A percentile compares a stretch with the other conserved stretches of the same genome.
phyloP scores from a whole-genome alignment of 805 yeast species.

The Yamadazyma paraphyllophila region DNA sequence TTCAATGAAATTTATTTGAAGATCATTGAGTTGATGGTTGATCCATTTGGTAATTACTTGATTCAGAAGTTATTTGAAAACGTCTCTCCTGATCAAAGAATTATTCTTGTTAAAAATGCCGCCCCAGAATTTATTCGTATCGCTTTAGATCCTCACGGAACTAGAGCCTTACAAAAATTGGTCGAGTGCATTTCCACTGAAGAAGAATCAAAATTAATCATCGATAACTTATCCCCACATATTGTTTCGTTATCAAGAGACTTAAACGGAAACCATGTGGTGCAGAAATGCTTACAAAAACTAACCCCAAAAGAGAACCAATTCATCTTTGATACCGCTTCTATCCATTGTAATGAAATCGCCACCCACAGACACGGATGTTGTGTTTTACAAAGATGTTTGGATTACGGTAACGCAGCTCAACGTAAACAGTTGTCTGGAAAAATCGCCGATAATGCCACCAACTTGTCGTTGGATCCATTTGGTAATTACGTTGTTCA shows the following conservation, averaged over 20 bases:
- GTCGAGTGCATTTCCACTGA: constrained; percentile 76
- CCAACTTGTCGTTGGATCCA: constrained; percentile 79
- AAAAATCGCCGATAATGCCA: constrained; percentile 66
- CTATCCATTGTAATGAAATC: constrained; percentile 67
- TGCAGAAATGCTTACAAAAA: constrained; percentile 84
- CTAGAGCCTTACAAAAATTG: constrained; percentile 89
- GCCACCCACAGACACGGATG: constrained; percentile 98
- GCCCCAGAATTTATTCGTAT: constrained; percentile 72
- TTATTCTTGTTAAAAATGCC: constrained; percentile 66
- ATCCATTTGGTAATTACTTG: constrained; percentile 96
- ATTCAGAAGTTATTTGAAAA: constrained; percentile 87
- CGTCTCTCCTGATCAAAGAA: constrained; percentile 66
- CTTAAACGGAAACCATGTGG: constrained; percentile 93
- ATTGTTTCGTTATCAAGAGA: constrained; percentile 82
- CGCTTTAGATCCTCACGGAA: constrained; percentile 93
- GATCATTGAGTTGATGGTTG: constrained; percentile 85
- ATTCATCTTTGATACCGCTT: constrained; percentile 86
- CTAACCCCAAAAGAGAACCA: constrained; percentile 68
- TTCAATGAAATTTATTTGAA: constrained; percentile 77
- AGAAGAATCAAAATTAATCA: constrained; percentile 67
- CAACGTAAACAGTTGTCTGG: constrained; percentile 69
- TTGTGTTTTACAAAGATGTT: constrained; percentile 92
- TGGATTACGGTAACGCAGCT: constrained; percentile 75
- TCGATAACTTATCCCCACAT: constrained; percentile 59
- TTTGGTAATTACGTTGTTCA: constrained; percentile 97